Evolutionary conservation across 2,329 filamentous ascomycete genomes (phyloP).

Genomic region (Trichothecium roseum): DNA sequence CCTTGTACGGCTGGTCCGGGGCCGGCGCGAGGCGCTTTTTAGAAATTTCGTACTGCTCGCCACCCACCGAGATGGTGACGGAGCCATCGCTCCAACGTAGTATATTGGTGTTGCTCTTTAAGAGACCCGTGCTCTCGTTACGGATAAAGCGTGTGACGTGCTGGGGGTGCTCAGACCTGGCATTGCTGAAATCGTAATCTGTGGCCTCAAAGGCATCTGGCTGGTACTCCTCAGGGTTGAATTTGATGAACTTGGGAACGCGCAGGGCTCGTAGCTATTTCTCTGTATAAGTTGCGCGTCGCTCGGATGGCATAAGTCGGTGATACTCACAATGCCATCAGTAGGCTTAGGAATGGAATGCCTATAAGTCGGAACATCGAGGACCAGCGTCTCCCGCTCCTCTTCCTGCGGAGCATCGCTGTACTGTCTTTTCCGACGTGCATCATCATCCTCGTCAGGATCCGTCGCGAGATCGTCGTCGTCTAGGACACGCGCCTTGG

Average conservation of each 20-base stretch:
- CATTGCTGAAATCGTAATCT: slow-evolving; percentile 42
- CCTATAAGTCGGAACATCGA: slow-evolving; percentile 55
- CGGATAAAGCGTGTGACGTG: slow-evolving; percentile 60
- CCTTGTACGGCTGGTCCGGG: slow-evolving; percentile 48
- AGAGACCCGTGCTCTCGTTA: slow-evolving; percentile 51
- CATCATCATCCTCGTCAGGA: slow-evolving; percentile 30
- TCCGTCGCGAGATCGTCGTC: slow-evolving; percentile 52
- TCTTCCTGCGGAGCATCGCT: slow-evolving; percentile 36
- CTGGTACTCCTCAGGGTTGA: slow-evolving; percentile 58
- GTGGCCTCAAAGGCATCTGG: slow-evolving; percentile 54
- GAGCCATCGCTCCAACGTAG: slow-evolving; percentile 74
- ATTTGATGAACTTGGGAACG: slow-evolving; percentile 61
- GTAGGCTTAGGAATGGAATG: slow-evolving; percentile 62
- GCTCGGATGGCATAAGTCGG: not conserved
- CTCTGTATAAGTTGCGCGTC: not conserved
- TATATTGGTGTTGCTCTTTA: slow-evolving; percentile 66
- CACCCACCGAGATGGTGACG: slow-evolving; percentile 63
- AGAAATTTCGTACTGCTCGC: slow-evolving; percentile 65
- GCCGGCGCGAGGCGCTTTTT: slow-evolving; percentile 59
- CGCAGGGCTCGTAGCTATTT: slow-evolving; percentile 57
- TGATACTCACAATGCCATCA: slow-evolving; percentile 52
- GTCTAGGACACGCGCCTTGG: slow-evolving; percentile 51
- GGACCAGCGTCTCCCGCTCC: slow-evolving; percentile 45
- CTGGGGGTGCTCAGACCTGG: slow-evolving; percentile 43
- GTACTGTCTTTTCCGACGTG: slow-evolving; percentile 27